These are phyloP conservation scores for Dactylellina leptospora DNA, from an alignment of 2,329 filamentous ascomycete species.

Conservation along the genomic window DNA sequence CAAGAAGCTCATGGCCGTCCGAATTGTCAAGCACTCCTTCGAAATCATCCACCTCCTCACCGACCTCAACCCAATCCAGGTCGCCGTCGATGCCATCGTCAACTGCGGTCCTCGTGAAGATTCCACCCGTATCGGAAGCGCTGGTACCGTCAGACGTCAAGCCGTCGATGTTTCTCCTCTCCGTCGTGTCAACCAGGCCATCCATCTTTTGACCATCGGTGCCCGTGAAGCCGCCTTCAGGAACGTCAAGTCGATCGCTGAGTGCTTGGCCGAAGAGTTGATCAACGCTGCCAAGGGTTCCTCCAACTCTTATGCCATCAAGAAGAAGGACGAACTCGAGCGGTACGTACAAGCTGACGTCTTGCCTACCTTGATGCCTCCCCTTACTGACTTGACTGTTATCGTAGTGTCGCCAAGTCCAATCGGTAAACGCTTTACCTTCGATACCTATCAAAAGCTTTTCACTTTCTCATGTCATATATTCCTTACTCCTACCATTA, in stretches of 20 bases:
- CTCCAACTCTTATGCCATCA: constrained; percentile 98
- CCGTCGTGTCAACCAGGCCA: constrained; percentile 99
- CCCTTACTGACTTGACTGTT: too few species aligned
- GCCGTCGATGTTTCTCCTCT: constrained; percentile 99
- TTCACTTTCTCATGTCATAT: constrained; percentile 51
- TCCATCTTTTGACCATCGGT: constrained; percentile 97
- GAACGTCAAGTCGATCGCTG: constrained; percentile 99
- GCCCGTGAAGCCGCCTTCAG: constrained; percentile 98
- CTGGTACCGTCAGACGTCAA: constrained; percentile 99
- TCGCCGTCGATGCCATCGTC: constrained; percentile 99
- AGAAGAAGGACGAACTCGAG: constrained; percentile 99
- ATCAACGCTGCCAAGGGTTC: constrained; percentile 99
- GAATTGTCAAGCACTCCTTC: constrained; percentile 98
- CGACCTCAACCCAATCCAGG: constrained; percentile 99
- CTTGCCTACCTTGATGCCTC: background rate
- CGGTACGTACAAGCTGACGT: constrained; percentile 60
- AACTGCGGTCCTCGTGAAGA: constrained; percentile 99
- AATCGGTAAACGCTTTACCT: constrained; percentile 82
- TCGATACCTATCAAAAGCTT: constrained; percentile 38
- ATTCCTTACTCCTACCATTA: constrained; percentile 49
- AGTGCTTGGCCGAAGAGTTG: constrained; percentile 99
- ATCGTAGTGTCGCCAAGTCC: constrained; percentile 89
- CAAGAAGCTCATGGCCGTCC: constrained; percentile 99
- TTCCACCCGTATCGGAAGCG: constrained; percentile 98
- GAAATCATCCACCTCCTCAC: constrained; percentile 99